A percentile compares a stretch with the other conserved stretches of the same genome.
Evolutionary conservation across 352 stramenopile genomes (phyloP).

Genomic region (Phytophthora hibernalis): DNA sequence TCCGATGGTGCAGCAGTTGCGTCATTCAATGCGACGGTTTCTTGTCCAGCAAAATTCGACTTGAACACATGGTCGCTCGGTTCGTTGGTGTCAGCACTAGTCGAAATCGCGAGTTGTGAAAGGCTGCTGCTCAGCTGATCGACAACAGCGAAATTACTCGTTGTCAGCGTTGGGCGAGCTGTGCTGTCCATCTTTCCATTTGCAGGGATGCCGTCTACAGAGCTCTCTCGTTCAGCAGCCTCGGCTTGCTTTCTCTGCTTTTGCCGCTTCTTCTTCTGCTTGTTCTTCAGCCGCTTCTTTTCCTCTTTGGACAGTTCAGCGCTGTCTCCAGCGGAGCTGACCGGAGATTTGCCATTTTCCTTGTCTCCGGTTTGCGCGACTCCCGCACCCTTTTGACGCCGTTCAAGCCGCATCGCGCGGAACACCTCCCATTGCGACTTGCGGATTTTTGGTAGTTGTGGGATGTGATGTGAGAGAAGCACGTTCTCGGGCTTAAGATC

Average conservation of each 20-base stretch:
- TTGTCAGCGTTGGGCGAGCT: constrained; percentile 22
- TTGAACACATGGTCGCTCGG: constrained; percentile 26
- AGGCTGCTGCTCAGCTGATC: constrained; percentile 32
- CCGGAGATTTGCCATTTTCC: constrained; percentile 5
- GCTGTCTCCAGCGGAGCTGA: constrained; percentile 3
- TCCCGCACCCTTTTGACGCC: constrained; percentile 54
- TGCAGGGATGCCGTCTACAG: constrained; percentile 3
- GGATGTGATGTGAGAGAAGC: constrained; percentile 88
- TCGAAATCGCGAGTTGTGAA: constrained; percentile 29
- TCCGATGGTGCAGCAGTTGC: constrained; percentile 5
- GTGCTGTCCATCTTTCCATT: constrained; percentile 38
- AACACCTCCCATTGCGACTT: constrained; percentile 65
- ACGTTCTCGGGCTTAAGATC: constrained; percentile 99
- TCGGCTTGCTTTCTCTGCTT: constrained; percentile 79
- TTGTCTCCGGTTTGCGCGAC: constrained; percentile 4
- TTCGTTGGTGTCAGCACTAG: not conserved
- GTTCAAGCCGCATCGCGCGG: constrained; percentile 41
- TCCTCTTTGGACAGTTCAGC: constrained; percentile 82
- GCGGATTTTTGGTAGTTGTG: constrained; percentile 69
- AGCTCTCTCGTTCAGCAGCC: constrained; percentile 11
- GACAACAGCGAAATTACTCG: constrained; percentile 4
- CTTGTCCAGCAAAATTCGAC: constrained; percentile 35
- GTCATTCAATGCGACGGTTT: not conserved
- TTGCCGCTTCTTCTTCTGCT: constrained; percentile 95
- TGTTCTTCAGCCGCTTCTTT: constrained; percentile 94